Evolutionary conservation across 495 filamentous ascomycete genomes (phyloP), one percentile per base, ranked within the genome.

Genomic region (Penicillium taxi): DNA sequence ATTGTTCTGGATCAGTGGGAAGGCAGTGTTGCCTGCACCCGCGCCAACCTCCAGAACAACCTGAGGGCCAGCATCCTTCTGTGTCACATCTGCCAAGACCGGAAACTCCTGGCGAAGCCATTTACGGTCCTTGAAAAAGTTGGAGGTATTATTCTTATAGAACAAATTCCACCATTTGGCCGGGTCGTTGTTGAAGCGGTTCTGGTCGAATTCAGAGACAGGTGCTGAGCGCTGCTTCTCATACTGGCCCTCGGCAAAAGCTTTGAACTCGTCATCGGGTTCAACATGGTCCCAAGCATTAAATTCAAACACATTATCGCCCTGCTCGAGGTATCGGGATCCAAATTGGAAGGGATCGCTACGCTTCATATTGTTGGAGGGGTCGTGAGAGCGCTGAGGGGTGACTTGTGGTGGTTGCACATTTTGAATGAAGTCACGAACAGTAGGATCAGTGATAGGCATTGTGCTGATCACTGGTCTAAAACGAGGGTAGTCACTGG

Each of bases 91-190:
- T 0, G 69, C 73, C 9, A 98, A 66, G 2, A 95, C 66, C 0
- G 91, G 91, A 42, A 96, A 98, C 58, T 98, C 91, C 58, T 96
- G 88, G 26, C 77, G 78, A 23, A 98, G 63, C 91, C 91, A 98
- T 57, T 96, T 96, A 32, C 91, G 80, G 50, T 98, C 81, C 63
- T 98, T 96, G 80, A 98, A 98, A 67, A 98, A 98, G 56, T 96
- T 95, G 36, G 77, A 72, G 5, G 80, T 83, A 63, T 98, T 96
- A 61, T 94, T 89, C 56, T 82, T 81, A 66, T 98, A 98, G 66
- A 98, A 98, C 26, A 78, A 67, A 50, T 96, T 86, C 90, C 90
- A 96, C 84, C 86, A 96, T 59, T 84, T 94, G 7, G 81, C 86
- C 4, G 91, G 91, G 39, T 91, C 77, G 19, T 65, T 61, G 58